A percentile compares a stretch with the other conserved stretches of the same genome.
phyloP scores from a whole-genome alignment of 129 eudicot species.

The Ambrosia trifida region DNA sequence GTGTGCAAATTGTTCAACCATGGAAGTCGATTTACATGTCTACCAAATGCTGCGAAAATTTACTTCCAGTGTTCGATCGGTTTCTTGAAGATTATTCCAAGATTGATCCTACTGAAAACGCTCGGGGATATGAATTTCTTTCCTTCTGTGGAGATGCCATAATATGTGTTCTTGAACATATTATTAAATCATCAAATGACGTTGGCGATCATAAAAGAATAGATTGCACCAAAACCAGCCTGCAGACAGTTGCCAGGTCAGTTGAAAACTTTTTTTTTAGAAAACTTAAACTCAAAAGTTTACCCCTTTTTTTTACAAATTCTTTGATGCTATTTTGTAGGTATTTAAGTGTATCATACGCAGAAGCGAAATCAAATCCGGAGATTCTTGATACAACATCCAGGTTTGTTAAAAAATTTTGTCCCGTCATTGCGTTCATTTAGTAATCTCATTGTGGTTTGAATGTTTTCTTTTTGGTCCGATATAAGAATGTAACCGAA shows the following conservation, averaged over 20 bases:
- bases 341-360: slow-evolving; percentile 51
- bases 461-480: neutral
- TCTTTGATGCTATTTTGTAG: slow-evolving; percentile 35
- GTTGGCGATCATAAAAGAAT: slow-evolving; percentile 28
- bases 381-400: slow-evolving; percentile 38
- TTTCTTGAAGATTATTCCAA: slow-evolving; percentile 49
- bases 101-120: slow-evolving; percentile 26
- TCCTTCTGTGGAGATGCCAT: slow-evolving; percentile 46
- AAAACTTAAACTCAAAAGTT: neutral
- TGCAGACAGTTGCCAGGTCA: slow-evolving; percentile 62
- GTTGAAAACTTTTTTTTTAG: slow-evolving; percentile 19
- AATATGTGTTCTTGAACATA: slow-evolving; percentile 46
- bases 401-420: slow-evolving; percentile 32
- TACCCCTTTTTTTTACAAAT: slow-evolving; percentile 6
- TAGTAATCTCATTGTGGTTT: neutral
- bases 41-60: slow-evolving; percentile 39
- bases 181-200: slow-evolving; percentile 23
- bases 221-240: slow-evolving; percentile 37
- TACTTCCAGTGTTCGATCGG: slow-evolving; percentile 40
- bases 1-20: slow-evolving; percentile 43
- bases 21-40: slow-evolving; percentile 59
- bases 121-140: slow-evolving; percentile 25
- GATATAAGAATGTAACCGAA: slow-evolving; percentile 1
- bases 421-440: neutral
- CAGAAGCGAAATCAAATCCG: slow-evolving; percentile 35